Base-by-base conservation (phyloP, 768 basidiomycete genomes). In the Trametes villosa region DNA sequence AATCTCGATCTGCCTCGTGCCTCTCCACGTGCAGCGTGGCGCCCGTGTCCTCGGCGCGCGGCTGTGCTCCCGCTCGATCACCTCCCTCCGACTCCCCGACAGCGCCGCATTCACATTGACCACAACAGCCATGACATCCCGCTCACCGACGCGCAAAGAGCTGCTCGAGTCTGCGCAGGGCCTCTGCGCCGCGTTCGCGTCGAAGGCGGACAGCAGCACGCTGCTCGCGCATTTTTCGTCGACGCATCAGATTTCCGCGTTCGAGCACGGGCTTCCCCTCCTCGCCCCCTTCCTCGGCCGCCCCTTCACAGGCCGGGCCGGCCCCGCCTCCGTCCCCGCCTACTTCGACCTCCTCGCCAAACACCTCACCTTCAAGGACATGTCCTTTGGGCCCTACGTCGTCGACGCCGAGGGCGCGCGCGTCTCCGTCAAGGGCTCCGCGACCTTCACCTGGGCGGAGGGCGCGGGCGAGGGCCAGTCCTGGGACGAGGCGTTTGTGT, bases 261-360 rank as follows among this genome's bases (percentile, higher is more conserved):
- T 81, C 63, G 87, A 88, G 68, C 78, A 88, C 52, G 87, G 87
- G 17, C 75, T 83, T 27, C 72, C 75, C 22, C 67, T 66, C 34
- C 76, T 87, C 34, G 84, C 85, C 11, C 84, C 86, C n/a, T 88
- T 88, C 70, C 67, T 88, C 7, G 86, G 87, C 30, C 77, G 73
- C 27, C 59, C 69, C 13, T 87, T 86, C 69, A 67, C 67, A 0
- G 84, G 85, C 15, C 69, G 59, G 22, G 69, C 72, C 2, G 82
- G 78, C 41, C 41, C 59, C 17, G 50, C n/a, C 18, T 71, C 70
- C 34, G 72, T 85, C 41, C 71, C 72, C 40, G 63, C 66, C 42
- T 88, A 89, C 70, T 84, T 88, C 50, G 70, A 76, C 41, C 70
- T 77, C 48, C 77, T 88, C 42, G 68, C 72, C 33, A 72, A 76